These are phyloP conservation scores for Wickerhamomyces chambardii DNA, from an alignment of 805 yeast genomes.

Conservation along the genomic window DNA sequence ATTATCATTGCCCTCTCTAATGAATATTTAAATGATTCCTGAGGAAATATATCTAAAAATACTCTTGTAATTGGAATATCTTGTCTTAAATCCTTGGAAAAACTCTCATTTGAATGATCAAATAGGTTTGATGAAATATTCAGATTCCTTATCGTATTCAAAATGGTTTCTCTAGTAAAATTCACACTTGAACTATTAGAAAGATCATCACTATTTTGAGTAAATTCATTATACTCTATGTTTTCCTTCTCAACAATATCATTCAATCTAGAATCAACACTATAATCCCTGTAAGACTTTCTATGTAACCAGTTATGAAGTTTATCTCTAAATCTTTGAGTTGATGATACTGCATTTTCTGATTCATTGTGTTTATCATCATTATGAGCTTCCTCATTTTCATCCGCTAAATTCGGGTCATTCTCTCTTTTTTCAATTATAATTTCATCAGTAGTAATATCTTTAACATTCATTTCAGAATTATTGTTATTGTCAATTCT, in stretches of 20 bases:
- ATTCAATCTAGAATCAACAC: not conserved
- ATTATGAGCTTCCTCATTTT: too few species aligned
- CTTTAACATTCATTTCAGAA: too few species aligned
- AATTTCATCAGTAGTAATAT: too few species aligned
- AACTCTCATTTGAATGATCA: too few species aligned
- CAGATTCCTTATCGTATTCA: constrained; percentile 2
- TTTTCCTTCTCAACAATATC: not conserved
- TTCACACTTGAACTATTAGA: not conserved
- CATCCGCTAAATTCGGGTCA: too few species aligned
- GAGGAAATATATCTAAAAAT: not conserved
- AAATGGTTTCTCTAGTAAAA: constrained; percentile 1
- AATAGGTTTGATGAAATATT: constrained; percentile 1
- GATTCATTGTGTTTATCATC: too few species aligned
- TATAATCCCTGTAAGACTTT: too few species aligned
- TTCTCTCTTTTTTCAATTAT: too few species aligned
- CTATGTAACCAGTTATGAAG: too few species aligned
- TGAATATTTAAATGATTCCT: not conserved
- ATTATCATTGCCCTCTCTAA: not conserved
- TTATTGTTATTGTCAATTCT: too few species aligned
- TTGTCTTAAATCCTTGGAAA: not conserved
- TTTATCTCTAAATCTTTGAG: constrained; percentile 2
- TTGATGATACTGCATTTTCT: not conserved
- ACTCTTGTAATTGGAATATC: constrained; percentile 2
- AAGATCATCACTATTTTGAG: not conserved
- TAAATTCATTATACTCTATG: not conserved